Conservation (phyloP, 352 stramenopile genomes). For the Peronosclerospora sorghi region DNA sequence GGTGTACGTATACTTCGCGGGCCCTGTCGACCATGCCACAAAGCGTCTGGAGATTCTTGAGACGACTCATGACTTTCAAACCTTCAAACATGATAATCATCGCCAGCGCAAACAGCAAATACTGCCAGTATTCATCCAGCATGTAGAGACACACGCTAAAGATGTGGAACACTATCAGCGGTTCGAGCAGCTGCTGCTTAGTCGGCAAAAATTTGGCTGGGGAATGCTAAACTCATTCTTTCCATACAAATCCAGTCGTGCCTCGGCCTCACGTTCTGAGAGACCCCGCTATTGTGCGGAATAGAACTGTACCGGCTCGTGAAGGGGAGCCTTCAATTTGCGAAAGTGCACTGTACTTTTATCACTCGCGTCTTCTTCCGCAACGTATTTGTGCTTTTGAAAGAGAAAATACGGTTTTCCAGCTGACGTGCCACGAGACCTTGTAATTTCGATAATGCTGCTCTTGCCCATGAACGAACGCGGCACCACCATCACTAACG, state of each 20-base stretch:
- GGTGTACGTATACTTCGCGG: slow-evolving; percentile 86
- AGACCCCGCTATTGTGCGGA: slow-evolving; percentile 38
- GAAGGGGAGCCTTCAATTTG: slow-evolving; percentile 66
- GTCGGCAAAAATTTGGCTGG: slow-evolving; percentile 89
- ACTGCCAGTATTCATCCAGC: slow-evolving; percentile 99
- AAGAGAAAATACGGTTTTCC: slow-evolving; percentile 74
- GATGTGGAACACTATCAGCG: slow-evolving; percentile 99
- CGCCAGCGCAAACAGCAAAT: slow-evolving; percentile 96
- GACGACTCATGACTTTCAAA: slow-evolving; percentile 90
- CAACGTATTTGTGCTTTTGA: slow-evolving; percentile 86
- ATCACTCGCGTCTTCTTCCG: slow-evolving; percentile 40
- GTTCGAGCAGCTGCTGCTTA: slow-evolving; percentile 94
- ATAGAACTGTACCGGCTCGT: slow-evolving; percentile 54
- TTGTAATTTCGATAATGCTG: no score
- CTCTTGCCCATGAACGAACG: no score
- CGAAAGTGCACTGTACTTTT: slow-evolving; percentile 62
- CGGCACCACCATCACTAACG: no score
- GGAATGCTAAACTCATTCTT: slow-evolving; percentile 93
- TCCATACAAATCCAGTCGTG: slow-evolving; percentile 62
- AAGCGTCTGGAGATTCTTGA: slow-evolving; percentile 93
- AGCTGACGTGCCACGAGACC: no score
- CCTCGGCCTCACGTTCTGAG: slow-evolving; percentile 28
- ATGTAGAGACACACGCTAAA: slow-evolving; percentile 98
- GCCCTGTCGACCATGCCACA: slow-evolving; percentile 87
- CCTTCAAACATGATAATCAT: slow-evolving; percentile 98